Percentiles rank a stretch among this genome's conserved stretches.
phyloP scores from a whole-genome alignment of 1,284 basidiomycete genomes.

The Xerocomus amazonicus region DNA sequence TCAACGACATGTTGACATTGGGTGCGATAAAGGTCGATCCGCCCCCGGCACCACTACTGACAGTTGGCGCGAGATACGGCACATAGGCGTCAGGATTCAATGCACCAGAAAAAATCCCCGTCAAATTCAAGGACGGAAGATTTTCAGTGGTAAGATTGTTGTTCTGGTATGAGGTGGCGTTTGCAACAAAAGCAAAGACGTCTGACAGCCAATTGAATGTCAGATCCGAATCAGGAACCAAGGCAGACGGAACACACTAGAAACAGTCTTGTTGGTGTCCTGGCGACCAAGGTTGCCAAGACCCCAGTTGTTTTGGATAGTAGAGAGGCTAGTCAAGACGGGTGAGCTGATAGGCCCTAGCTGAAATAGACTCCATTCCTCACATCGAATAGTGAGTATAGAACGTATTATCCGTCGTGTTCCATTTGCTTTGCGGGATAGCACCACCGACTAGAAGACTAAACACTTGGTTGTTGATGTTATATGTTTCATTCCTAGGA shows the following conservation, averaged over 20 bases:
- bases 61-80: constrained; percentile 43
- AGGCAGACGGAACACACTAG: constrained; percentile 19
- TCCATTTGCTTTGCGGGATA: constrained; percentile 41
- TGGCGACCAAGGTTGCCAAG: constrained; percentile 57
- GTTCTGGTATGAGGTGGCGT: constrained; percentile 35
- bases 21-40: constrained; percentile 38
- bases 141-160: constrained; percentile 25
- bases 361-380: constrained; percentile 4
- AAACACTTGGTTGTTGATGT: constrained; percentile 47
- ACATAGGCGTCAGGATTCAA: constrained; percentile 37
- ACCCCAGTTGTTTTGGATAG: constrained; percentile 64
- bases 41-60: constrained; percentile 38
- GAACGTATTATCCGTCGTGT: constrained; percentile 51
- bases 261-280: constrained; percentile 45
- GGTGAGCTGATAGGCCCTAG: constrained; percentile 3
- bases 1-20: constrained; percentile 36
- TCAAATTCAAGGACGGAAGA: constrained; percentile 34
- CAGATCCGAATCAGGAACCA: not conserved
- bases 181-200: constrained; percentile 47
- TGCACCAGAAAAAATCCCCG: constrained; percentile 30
- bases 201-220: constrained; percentile 30
- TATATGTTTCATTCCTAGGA: constrained; percentile 47
- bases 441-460: constrained; percentile 52
- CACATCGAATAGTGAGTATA: constrained; percentile 64
- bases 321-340: constrained; percentile 39